Conservation (phyloP, 2,329 filamentous ascomycete species). For the Xylaria sp. region DNA sequence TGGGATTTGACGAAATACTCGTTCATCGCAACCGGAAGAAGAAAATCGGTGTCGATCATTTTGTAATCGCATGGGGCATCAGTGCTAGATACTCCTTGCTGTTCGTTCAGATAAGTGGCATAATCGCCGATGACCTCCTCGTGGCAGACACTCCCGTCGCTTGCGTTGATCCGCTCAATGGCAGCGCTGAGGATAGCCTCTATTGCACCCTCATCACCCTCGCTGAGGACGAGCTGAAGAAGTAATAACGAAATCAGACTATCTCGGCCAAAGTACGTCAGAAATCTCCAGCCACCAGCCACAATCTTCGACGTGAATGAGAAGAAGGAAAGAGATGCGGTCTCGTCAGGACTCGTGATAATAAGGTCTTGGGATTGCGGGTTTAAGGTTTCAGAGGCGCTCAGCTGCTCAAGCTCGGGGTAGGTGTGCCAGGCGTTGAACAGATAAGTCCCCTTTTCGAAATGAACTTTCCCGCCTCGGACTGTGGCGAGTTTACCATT, state of each 20-base stretch:
- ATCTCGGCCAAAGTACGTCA: constrained; percentile 71
- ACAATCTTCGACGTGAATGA: constrained; percentile 68
- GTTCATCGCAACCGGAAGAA: constrained; percentile 61
- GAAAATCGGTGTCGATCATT: constrained; percentile 69
- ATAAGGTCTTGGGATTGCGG: constrained; percentile 52
- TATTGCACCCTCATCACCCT: constrained; percentile 58
- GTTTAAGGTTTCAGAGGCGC: constrained; percentile 55
- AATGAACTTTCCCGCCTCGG: constrained; percentile 46
- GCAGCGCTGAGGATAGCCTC: constrained; percentile 67
- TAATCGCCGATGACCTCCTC: constrained; percentile 71
- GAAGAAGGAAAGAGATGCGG: constrained; percentile 63
- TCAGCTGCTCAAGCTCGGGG: constrained; percentile 63
- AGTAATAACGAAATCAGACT: constrained; percentile 66
- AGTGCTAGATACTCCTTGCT: constrained; percentile 58
- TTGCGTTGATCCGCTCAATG: constrained; percentile 64
- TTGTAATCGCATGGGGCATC: constrained; percentile 62
- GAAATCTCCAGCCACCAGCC: constrained; percentile 68
- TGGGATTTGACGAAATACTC: constrained; percentile 60
- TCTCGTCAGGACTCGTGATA: constrained; percentile 51
- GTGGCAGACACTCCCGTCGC: constrained; percentile 66
- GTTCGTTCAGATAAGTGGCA: constrained; percentile 62
- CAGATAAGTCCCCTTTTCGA: constrained; percentile 59
- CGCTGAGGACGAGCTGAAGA: constrained; percentile 62
- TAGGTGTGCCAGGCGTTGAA: constrained; percentile 68
- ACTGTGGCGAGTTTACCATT: constrained; percentile 44